Percentiles rank a stretch among this genome's conserved stretches.
These are phyloP conservation scores for Candida tropicalis DNA, from an alignment of 1,139 yeast genomes.

Conservation along the genomic window DNA sequence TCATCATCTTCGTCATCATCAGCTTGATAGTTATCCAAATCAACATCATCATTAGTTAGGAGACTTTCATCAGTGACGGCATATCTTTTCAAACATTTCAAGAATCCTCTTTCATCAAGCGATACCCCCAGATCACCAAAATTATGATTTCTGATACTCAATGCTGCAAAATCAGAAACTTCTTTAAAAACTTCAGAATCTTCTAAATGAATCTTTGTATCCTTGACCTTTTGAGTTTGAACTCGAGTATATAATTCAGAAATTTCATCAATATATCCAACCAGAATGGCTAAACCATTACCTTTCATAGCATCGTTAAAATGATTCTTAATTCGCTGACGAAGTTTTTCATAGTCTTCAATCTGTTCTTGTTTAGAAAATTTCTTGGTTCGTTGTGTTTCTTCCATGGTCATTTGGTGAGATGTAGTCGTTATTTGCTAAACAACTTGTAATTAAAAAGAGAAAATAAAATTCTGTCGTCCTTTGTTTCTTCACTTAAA, in stretches of 20 bases:
- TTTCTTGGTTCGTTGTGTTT: conserved; percentile 7
- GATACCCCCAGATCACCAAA: conserved; percentile 56
- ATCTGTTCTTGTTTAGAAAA: conserved; percentile 22
- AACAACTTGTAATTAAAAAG: too few relatives aligned
- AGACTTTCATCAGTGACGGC: conserved; percentile 24
- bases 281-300: conserved; percentile 31
- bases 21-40: conserved; percentile 14
- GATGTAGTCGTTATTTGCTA: neutral
- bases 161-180: conserved; percentile 43
- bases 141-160: conserved; percentile 59
- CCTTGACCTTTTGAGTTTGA: conserved; percentile 31
- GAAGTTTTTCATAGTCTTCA: conserved; percentile 28
- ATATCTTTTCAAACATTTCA: conserved; percentile 39
- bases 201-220: conserved; percentile 24
- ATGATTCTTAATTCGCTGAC: conserved; percentile 23
- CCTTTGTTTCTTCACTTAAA: neutral
- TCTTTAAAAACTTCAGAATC: conserved; percentile 48
- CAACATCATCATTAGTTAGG: conserved; percentile 3
- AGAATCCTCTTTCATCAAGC: conserved; percentile 50
- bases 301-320: conserved; percentile 38
- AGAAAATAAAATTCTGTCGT: too few relatives aligned
- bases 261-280: conserved; percentile 31
- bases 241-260: conserved; percentile 31
- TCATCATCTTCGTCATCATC: conserved; percentile 15
- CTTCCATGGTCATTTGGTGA: neutral